Percentiles rank a stretch among this genome's conserved stretches.
These are phyloP conservation scores for Tricholoma furcatifolium DNA, from an alignment of 768 basidiomycete species.

Conservation along the genomic window DNA sequence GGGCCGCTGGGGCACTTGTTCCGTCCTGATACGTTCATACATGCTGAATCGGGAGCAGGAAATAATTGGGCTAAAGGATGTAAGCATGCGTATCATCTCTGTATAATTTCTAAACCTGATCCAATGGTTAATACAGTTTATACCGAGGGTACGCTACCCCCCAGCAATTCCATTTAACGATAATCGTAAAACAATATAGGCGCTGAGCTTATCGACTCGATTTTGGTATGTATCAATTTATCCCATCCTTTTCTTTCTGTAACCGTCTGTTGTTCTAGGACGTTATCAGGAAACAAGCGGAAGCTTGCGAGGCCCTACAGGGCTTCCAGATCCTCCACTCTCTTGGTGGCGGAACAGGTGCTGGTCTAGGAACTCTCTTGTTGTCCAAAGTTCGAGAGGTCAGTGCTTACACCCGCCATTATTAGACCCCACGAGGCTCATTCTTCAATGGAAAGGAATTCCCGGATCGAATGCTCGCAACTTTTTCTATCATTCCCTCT, in stretches of 20 bases:
- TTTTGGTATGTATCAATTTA: slow-evolving; percentile 46
- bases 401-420: slow-evolving; percentile 26
- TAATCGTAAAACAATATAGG: slow-evolving; percentile 42
- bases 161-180: neutral
- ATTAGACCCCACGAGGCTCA: neutral
- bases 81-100: slow-evolving; percentile 33
- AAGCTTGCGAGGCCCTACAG: slow-evolving; percentile 82
- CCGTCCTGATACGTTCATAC: slow-evolving; percentile 83
- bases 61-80: slow-evolving; percentile 98
- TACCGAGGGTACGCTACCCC: slow-evolving; percentile 65
- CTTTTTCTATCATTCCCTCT: slow-evolving; percentile 53
- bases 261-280: slow-evolving; percentile 42
- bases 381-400: slow-evolving; percentile 82
- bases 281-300: slow-evolving; percentile 75
- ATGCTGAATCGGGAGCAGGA: slow-evolving; percentile 63
- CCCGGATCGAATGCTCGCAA: slow-evolving; percentile 56
- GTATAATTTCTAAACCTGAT: slow-evolving; percentile 1
- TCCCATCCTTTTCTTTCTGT: neutral
- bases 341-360: slow-evolving; percentile 88
- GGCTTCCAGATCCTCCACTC: slow-evolving; percentile 91
- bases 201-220: slow-evolving; percentile 87
- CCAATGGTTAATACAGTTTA: slow-evolving; percentile 50
- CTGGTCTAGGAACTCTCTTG: slow-evolving; percentile 80
- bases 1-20: slow-evolving; percentile 76
- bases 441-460: slow-evolving; percentile 36